Conservation (phyloP, 2,329 filamentous ascomycete species). For the Penicillium thymicola region DNA sequence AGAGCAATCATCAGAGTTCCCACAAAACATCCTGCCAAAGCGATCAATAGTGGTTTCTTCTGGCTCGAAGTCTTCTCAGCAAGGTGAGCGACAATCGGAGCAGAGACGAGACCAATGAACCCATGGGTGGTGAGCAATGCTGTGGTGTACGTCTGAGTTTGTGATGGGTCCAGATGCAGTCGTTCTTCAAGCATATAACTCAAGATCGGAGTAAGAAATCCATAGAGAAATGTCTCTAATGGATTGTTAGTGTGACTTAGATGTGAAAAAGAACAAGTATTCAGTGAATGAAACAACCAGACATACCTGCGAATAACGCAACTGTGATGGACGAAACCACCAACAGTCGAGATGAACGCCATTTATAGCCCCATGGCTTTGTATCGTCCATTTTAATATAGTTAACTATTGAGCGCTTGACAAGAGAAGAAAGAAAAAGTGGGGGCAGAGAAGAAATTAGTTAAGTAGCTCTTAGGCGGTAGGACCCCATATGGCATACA, state of each 20-base stretch:
- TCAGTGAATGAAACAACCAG: neutral
- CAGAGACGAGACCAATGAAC: slow-evolving; percentile 12
- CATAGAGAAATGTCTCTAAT: slow-evolving; percentile 24
- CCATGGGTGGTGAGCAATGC: slow-evolving; percentile 20
- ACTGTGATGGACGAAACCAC: slow-evolving; percentile 9
- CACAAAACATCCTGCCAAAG: slow-evolving; percentile 23
- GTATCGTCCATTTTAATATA: slow-evolving; percentile 2
- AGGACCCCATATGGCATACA: neutral
- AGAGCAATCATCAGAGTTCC: slow-evolving; percentile 28
- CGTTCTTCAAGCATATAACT: slow-evolving; percentile 21
- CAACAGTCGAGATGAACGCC: slow-evolving; percentile 8
- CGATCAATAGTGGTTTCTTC: slow-evolving; percentile 24
- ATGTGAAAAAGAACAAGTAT: neutral
- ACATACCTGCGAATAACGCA: slow-evolving; percentile 12
- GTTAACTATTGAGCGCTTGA: neutral
- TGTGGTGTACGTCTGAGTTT: slow-evolving; percentile 17
- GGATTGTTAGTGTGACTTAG: neutral
- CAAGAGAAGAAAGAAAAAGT: slow-evolving; percentile 1
- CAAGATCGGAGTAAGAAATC: slow-evolving; percentile 26
- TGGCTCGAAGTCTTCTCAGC: slow-evolving; percentile 27
- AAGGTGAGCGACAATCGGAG: slow-evolving; percentile 14
- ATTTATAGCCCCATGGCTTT: slow-evolving; percentile 9
- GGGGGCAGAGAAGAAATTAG: neutral
- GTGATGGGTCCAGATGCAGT: slow-evolving; percentile 14
- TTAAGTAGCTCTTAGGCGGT: neutral